A percentile compares a stretch with the other conserved stretches of the same genome.
Conservation (phyloP, 805 yeast species). For the Ogataea philodendri region DNA sequence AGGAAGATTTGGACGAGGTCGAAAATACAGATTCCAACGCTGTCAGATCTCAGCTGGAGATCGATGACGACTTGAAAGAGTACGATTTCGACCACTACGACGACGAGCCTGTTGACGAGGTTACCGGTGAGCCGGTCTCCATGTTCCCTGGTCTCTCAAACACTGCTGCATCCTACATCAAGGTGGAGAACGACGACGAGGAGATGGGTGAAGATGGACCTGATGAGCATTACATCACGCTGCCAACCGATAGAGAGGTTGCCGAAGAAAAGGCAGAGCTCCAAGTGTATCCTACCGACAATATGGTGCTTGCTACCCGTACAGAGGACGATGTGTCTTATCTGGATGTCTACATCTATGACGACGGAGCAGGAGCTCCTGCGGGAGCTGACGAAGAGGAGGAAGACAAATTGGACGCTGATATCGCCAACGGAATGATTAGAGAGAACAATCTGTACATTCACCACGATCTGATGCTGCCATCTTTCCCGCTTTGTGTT, state of each 20-base stretch:
- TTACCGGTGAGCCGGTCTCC: constrained; percentile 51
- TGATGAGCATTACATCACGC: constrained; percentile 60
- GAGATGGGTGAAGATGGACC: constrained; percentile 32
- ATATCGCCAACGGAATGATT: constrained; percentile 67
- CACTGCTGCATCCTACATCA: constrained; percentile 56
- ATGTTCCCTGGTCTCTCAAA: constrained; percentile 72
- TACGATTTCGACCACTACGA: constrained; percentile 86
- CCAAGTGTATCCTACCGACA: constrained; percentile 87
- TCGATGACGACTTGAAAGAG: constrained; percentile 84
- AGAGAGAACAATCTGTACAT: constrained; percentile 81
- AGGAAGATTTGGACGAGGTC: constrained; percentile 55
- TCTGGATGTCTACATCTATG: constrained; percentile 90
- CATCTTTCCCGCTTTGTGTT: constrained; percentile 93
- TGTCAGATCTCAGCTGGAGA: constrained; percentile 53
- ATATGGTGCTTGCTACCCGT: constrained; percentile 83
- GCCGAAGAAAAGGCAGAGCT: constrained; percentile 80
- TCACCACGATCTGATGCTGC: constrained; percentile 95
- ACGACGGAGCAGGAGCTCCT: constrained; percentile 88
- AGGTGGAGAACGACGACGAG: constrained; percentile 37
- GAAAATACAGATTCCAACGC: constrained; percentile 36
- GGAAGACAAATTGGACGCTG: constrained; percentile 62
- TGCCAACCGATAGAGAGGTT: constrained; percentile 60
- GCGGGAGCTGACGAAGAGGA: constrained; percentile 63
- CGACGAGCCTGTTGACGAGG: constrained; percentile 53
- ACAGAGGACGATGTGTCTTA: constrained; percentile 95